Base-by-base conservation (phyloP, 2,329 filamentous ascomycete species). In the Fusarium scirpi region DNA sequence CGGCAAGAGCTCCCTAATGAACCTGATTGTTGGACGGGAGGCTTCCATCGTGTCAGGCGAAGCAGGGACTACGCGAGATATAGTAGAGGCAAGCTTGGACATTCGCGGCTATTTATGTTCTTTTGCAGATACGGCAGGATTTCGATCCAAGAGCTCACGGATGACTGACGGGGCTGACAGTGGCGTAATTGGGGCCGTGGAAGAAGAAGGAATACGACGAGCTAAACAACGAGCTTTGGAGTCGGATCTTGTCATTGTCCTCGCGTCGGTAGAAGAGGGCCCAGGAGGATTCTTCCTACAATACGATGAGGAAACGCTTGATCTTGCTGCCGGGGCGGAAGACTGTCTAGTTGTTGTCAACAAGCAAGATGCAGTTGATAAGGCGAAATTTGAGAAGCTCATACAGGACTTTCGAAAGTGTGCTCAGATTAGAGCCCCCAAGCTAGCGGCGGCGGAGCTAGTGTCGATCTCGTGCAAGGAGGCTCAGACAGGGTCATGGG, bases 41-140 rank as follows among this genome's bases (percentile, higher is more conserved):
- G 96, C 96, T 4, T 97, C 94, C 6, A 99, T 99, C 74, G 96
- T 99, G 10, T 97, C 94, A 46, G 87, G 90, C 1, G 94, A 98
- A 81, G 94, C 94, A 41, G 96, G 96, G 0, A 99, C 96, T 1
- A 99, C 96, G 9, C 85, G 96, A 65, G 96, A 99, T 81, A 91
- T 99, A 55, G 91, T 99, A 13, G 96, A 99, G 82, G 92, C 96
- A 1, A 92, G 92, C 29, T 86, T 99, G 27, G 96, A 99, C 80
- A 85, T 99, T 49, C 90, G 91, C 1, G 96, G 96, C 0, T 99
- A 92, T 82, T 89, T 97, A 52, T 97, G 94, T 79, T 93, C 92
- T n/a, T 91, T 99, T 76, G 94, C 95, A 18, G 96, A 99, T 81
- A 98, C 96, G 75, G 96, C 96, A 22, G 96, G 96, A 2, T 89